Evolutionary conservation across 257 asterid species (phyloP), one percentile per base, ranked within the genome.

Genomic region (Verbena officinalis): DNA sequence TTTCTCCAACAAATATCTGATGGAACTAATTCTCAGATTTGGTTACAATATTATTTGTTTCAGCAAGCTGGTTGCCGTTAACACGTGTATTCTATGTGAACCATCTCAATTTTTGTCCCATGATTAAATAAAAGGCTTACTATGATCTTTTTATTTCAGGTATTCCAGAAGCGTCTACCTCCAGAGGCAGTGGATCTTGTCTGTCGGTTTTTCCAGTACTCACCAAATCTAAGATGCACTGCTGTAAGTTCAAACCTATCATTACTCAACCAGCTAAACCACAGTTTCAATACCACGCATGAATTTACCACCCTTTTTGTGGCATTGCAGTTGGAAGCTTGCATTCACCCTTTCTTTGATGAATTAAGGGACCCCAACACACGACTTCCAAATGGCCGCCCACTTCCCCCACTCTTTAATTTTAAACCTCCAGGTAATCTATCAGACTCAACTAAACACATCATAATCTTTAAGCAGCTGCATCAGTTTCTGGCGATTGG

Each of bases 121-220:
- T 45, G 15, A 38, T 55, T 31, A 59, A 54, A 10, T 49, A 16
- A 63, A 61, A 21, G 34, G 40, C 33, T 61, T 54, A 27, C 50
- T 49, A 11, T 65, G 50, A 53, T 75, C 19, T 59, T 69, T 64
- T n/a, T 67, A 43, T 65, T 68, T 58, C 83, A 91, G 98, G 96
- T 91, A 71, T 91, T 91, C 80, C 98, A 91, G 77, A 91, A 91
- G 81, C 92, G 96, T 71, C 81, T 91, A 74, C 96, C 98, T 51
- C 96, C 98, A 52, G 98, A 91, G 78, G 96, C 98, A 7, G 96
- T 91, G 81, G 98, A 91, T 79, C 73, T 91, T 67, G 89, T 89
- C 53, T 91, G 96, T 57, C 88, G 96, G 60, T 89, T 91, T 76
- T 91, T 91, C 74, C 98, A 89, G 82, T 91, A 91, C 83, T 91